A percentile compares a stretch with the other conserved stretches of the same genome.
These are phyloP conservation scores for Cicer yamashitae DNA, from an alignment of 306 rosid genomes.

Conservation along the genomic window DNA sequence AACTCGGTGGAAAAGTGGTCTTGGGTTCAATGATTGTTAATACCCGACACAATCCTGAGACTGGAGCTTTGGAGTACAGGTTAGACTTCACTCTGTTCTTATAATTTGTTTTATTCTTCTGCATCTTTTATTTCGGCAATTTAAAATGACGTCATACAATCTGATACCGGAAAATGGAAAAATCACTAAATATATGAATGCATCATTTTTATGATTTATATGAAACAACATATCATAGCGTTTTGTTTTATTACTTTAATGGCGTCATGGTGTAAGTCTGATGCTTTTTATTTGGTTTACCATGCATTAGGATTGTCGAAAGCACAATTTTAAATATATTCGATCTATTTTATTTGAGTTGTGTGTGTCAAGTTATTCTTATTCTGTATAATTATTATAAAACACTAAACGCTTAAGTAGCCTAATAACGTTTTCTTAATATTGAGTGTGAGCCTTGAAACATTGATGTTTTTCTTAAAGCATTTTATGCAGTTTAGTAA, in stretches of 20 bases:
- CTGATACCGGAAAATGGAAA: no score
- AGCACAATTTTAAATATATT: neutral
- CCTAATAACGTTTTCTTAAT: neutral
- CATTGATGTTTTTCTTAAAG: conserved; percentile 21
- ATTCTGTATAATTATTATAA: neutral
- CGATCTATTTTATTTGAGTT: neutral
- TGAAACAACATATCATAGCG: neutral
- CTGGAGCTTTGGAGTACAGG: conserved; percentile 78
- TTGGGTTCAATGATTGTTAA: conserved; percentile 66
- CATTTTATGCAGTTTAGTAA: conserved; percentile 19
- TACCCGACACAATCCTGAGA: conserved; percentile 67
- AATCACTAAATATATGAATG: no score
- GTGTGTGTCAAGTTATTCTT: neutral
- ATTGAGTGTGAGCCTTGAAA: neutral
- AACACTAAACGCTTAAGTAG: no score
- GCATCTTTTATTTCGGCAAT: conserved; percentile 2
- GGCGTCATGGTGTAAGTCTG: neutral
- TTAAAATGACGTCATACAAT: conserved; percentile 8
- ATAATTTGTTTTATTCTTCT: neutral
- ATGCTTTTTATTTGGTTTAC: neutral
- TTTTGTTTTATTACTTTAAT: neutral
- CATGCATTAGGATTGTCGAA: neutral
- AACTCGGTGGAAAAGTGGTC: conserved; percentile 76
- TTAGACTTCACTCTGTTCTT: conserved; percentile 46
- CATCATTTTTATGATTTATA: neutral